Percentiles rank a stretch among this genome's conserved stretches.
Evolutionary conservation across 306 rosid genomes (phyloP).

Genomic region (Citrullus colocynthis): DNA sequence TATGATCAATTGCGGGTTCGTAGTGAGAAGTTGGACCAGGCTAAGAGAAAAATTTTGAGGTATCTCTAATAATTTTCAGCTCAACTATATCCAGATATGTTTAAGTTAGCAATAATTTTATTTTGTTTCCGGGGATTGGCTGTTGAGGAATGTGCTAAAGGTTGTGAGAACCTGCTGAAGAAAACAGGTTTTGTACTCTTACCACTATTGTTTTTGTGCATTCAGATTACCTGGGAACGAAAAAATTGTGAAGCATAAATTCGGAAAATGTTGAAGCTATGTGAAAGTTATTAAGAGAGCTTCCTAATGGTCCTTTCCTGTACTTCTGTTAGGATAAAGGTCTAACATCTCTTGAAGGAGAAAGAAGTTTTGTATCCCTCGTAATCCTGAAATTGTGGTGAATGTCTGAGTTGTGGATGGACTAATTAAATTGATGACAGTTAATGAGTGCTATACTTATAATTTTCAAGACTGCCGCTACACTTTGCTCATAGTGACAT

Average conservation of each 20-base stretch:
- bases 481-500: not conserved
- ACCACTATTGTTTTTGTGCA: not conserved
- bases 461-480: not conserved
- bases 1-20: constrained; percentile 27
- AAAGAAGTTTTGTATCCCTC: not conserved
- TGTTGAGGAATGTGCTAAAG: not conserved
- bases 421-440: not conserved
- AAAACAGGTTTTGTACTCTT: not conserved
- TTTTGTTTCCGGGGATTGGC: not conserved
- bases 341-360: not conserved
- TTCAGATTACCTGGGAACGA: not conserved
- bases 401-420: not conserved
- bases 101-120: not conserved
- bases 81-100: not conserved
- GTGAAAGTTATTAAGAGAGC: not conserved
- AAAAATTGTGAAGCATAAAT: not conserved
- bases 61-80: constrained; percentile 10
- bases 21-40: constrained; percentile 28
- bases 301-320: not conserved
- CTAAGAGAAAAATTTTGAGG: constrained; percentile 54
- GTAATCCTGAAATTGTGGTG: not conserved
- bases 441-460: not conserved
- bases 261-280: not conserved
- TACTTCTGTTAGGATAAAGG: not conserved
- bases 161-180: not conserved